Base-by-base conservation (phyloP, 2,329 filamentous ascomycete genomes). In the Neopestalotiopsis sp. region DNA sequence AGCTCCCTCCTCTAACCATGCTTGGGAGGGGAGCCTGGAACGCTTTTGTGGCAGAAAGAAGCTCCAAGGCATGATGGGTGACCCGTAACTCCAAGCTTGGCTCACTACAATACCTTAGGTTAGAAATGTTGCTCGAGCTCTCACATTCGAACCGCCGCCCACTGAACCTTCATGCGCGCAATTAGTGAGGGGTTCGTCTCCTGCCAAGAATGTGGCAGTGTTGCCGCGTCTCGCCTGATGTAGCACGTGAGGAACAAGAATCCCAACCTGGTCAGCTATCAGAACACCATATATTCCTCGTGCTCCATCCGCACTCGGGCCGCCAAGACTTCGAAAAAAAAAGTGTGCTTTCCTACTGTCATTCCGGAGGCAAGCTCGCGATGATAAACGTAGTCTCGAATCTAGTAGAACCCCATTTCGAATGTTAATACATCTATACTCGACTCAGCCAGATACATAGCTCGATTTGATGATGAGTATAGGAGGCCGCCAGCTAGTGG, bases 171-270 rank as follows among this genome's bases (percentile, higher is more conserved):
- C 60, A 24, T 17, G 14, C 20, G 12, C 30, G 60, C 60, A 20
- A 6, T 38, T 42, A 20, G 60, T 63, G 60, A 63, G 60, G 60
- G 60, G 60, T 38, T 34, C 30, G 20, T 34, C 28, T 60, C 20
- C 32, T 42, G 60, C 60, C 60, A 63, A 63, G 60, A 63, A 20
- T 24, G 60, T 38, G 60, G 60, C 60, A 63, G 60, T 63, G 60
- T 30, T 63, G 45, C 45, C 45, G 45, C 45, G 45, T 52, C 45
- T 52, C 45, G 45, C 45, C 45, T 52, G 17, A 17, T 4, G 45
- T 52, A 17, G 45, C 45, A 52, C 45, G 45, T 52, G 45, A 52
- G 45, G 17, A 52, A 17, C 45, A 52, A 38, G 6, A n/a, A 52
- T 24, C n/a, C 13, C 45, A 52, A 20, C 14, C 45, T 9, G 42